phyloP scores from a whole-genome alignment of 768 basidiomycete species.

The Amanita rimosa region DNA sequence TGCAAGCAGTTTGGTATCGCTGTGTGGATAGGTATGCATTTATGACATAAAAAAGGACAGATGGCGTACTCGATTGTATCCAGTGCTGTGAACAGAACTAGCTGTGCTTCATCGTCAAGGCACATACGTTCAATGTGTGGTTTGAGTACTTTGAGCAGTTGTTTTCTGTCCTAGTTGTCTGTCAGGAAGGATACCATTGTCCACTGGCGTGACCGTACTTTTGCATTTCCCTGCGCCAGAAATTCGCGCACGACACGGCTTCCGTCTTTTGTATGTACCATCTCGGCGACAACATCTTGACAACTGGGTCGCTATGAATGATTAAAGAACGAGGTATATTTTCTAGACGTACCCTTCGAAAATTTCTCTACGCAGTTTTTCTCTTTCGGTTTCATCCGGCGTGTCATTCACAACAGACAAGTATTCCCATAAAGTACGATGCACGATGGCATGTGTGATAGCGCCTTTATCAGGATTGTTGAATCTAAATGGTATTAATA shows the following conservation, averaged over 20 bases:
- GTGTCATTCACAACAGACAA: slow-evolving; percentile 47
- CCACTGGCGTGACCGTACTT: slow-evolving; percentile 30
- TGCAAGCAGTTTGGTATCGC: slow-evolving; percentile 82
- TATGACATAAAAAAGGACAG: background rate
- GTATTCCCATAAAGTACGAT: slow-evolving; percentile 83
- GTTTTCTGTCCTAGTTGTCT: slow-evolving; percentile 66
- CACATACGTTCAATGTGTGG: slow-evolving; percentile 87
- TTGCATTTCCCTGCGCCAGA: slow-evolving; percentile 72
- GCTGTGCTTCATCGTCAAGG: slow-evolving; percentile 80
- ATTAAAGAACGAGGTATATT: background rate
- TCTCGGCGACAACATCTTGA: slow-evolving; percentile 79
- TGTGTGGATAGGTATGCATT: slow-evolving; percentile 15
- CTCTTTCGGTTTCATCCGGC: slow-evolving; percentile 52
- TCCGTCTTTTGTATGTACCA: slow-evolving; percentile 91
- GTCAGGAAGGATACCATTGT: background rate
- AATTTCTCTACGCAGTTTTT: slow-evolving; percentile 68
- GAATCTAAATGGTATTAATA: slow-evolving; percentile 38
- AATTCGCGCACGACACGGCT: slow-evolving; percentile 81
- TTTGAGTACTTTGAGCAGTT: slow-evolving; percentile 80
- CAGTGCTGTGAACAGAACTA: slow-evolving; percentile 81
- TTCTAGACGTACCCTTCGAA: slow-evolving; percentile 53
- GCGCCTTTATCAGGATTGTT: slow-evolving; percentile 90
- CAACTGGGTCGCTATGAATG: slow-evolving; percentile 34
- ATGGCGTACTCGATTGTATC: slow-evolving; percentile 76
- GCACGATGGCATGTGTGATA: slow-evolving; percentile 78